Percentiles rank a stretch among this genome's conserved stretches.
Evolutionary conservation across 1,284 basidiomycete genomes (phyloP).

Genomic region (Golubevia pallescens): DNA sequence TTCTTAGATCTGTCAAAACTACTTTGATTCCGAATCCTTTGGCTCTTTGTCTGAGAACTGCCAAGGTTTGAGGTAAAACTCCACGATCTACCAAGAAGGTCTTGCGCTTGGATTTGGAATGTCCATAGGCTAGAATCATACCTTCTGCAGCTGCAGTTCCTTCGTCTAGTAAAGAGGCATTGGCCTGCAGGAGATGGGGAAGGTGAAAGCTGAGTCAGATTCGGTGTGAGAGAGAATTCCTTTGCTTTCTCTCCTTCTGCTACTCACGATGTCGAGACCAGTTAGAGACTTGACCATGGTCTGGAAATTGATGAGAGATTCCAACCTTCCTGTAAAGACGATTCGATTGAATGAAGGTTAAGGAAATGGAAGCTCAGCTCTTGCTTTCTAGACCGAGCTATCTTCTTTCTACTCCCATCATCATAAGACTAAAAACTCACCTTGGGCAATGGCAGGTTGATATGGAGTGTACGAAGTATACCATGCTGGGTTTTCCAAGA

Average conservation of each 20-base stretch:
- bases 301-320: conserved; percentile 96
- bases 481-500: conserved; percentile 97
- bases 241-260: neutral
- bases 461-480: conserved; percentile 95
- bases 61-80: conserved; percentile 58
- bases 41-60: conserved; percentile 55
- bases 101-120: conserved; percentile 46
- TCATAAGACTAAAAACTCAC: neutral
- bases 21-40: conserved; percentile 60
- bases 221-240: too few relatives aligned
- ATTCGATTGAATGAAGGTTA: neutral
- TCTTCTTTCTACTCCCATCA: neutral
- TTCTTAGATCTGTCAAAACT: conserved; percentile 40
- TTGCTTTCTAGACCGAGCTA: too few relatives aligned
- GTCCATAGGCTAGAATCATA: conserved; percentile 54
- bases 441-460: conserved; percentile 20
- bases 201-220: too few relatives aligned
- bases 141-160: conserved; percentile 62
- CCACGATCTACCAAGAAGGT: conserved; percentile 56
- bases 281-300: conserved; percentile 95
- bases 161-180: conserved; percentile 60
- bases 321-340: conserved; percentile 75
- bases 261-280: conserved; percentile 76
- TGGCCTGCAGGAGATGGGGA: too few relatives aligned
- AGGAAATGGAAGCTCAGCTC: neutral